Base-by-base conservation (phyloP, 257 asterid species). In the Solanum arcanum region DNA sequence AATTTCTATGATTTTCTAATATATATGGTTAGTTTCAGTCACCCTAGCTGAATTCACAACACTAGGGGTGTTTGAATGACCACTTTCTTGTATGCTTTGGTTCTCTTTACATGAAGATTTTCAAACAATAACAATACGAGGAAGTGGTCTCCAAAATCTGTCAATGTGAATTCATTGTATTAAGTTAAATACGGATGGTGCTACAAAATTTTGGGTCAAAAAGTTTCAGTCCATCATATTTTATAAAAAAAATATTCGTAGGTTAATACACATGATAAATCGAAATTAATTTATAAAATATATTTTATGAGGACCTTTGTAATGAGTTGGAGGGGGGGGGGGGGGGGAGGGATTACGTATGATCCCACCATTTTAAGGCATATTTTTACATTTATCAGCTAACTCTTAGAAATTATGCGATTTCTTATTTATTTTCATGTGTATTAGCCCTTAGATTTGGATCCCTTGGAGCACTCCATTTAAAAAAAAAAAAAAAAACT, bases 41-140 rank as follows among this genome's bases (percentile, higher is more conserved):
- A 9, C 59, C 83, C 18, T 72, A 16, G 8, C 46, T 42, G 33
- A 23, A 76, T 46, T 12, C 25, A 78, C 15, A 46, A 78, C n/a
- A 25, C 14, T 44, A 14, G 37, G 84, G 41, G 41, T 78, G 64
- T 78, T 44, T 44, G 64, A 78, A 93, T 98, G 29, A 39, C 47
- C 27, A 11, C 18, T 20, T 73, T 37, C 31, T 74, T 20, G 49
- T 74, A 20, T 68, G 39, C 39, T 13, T 68, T 68, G 18, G 25
- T 68, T 68, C 74, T 68, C 74, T 12, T 13, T 68, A 3, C 73
- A 66, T 25, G 18, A 66, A 10, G 33, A 64, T 13, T 68, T 27
- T 68, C 6, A 1, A 33, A 33, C 35, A 33, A 33, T 10, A 13
- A 68, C 15, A 12, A 27, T 12, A 27, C 21, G 81, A 18, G 16